These are phyloP conservation scores for Sonneratia caseolaris DNA, from an alignment of 345 rosid genomes.

Conservation along the genomic window DNA sequence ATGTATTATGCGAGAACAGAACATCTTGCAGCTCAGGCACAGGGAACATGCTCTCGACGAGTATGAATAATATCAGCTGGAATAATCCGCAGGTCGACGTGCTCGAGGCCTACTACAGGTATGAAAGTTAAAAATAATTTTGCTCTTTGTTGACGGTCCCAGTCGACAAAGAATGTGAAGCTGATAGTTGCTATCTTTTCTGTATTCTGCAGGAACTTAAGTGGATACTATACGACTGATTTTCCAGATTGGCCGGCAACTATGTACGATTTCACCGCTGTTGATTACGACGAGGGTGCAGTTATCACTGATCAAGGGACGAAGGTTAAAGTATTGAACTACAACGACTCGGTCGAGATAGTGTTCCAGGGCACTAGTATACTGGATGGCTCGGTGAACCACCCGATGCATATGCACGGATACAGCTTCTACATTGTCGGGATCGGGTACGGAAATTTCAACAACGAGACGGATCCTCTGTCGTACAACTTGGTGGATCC, in stretches of 20 bases:
- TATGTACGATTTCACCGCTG: neutral
- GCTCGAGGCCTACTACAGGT: slow-evolving; percentile 6
- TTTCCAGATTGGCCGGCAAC: slow-evolving; percentile 5
- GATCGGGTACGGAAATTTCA: neutral
- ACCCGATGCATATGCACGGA: slow-evolving; percentile 1
- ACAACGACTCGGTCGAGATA: slow-evolving; percentile 10
- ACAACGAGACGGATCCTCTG: neutral
- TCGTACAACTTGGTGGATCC: neutral
- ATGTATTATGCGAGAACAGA: neutral
- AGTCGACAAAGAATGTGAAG: too few relatives aligned
- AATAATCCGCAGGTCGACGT: neutral
- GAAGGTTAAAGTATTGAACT: slow-evolving; percentile 14
- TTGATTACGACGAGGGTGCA: neutral
- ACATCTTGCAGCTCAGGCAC: neutral
- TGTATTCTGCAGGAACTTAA: neutral
- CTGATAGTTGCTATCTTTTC: too few relatives aligned
- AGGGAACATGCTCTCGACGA: neutral
- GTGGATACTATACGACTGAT: slow-evolving; percentile 1
- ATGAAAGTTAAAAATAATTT: too few relatives aligned
- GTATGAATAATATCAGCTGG: slow-evolving; percentile 4
- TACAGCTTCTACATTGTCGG: neutral
- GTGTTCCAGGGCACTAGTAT: slow-evolving; percentile 16
- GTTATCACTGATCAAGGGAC: slow-evolving; percentile 7
- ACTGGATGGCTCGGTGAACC: slow-evolving; percentile 4
- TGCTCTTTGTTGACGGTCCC: too few relatives aligned